Evolutionary conservation across 2,329 filamentous ascomycete genomes (phyloP), one percentile per base, ranked within the genome.

Genomic region (Corniculantispora saksenae): DNA sequence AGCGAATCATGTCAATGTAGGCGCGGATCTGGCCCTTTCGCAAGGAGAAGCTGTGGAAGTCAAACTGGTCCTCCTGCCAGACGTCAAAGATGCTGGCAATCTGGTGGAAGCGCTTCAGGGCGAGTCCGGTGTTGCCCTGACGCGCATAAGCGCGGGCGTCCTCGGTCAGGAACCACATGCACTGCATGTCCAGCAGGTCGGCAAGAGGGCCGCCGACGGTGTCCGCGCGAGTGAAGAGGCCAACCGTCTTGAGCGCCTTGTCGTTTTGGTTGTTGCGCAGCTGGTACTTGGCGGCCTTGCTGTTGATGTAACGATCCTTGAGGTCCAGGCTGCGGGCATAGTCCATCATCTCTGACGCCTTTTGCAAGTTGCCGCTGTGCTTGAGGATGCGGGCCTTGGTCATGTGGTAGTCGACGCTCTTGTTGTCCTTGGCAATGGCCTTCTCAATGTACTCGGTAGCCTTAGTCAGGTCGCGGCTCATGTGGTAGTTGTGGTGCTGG

Each of bases 21-120:
- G 95, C 92, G 64, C 94, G 86, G 67, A 98, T 92, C 83, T 97
- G 94, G 17, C 96, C 96, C 78, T 98, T 99, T 23, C 95, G 86
- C n/a, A 99, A 82, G 23, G 93, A 97, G 79, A 99, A 99, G 76
- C 89, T 93, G 83, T 99, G 96, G 82, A 99, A 99, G 76, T 99
- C 95, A 72, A 98, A 97, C 74, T 99, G 95, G 72, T 99, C 95
- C 76, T 99, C 96, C 75, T 97, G 91, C 95, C 95, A 99, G 23
- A 93, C 89, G 70, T 98, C 94, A 73, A 99, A 99, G 69, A 99
- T 96, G 78, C 92, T 93, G 76, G 90, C 90, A 65, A 99, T 87
- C 25, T 92, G 84, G 69, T 94, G 92, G 78, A 97, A 94, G 58
- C 96, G 89, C 82, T 99, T 99, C 61, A 99, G 83, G 0, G 96